phyloP scores from a whole-genome alignment of 148 eudicot species.

The Chenopodium formosanum region DNA sequence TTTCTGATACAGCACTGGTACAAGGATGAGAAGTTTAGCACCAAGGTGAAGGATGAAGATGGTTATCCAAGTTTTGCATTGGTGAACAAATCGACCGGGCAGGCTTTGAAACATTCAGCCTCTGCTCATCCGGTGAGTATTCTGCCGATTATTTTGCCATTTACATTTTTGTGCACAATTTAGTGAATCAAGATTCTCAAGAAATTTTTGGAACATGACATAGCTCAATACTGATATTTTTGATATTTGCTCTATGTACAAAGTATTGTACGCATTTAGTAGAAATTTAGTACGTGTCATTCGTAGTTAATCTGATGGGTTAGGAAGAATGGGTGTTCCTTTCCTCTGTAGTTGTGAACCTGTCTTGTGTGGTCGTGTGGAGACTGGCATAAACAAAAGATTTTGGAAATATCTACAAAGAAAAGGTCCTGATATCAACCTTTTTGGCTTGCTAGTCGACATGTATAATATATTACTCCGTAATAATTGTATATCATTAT shows the following conservation, averaged over 20 bases:
- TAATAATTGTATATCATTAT: not conserved
- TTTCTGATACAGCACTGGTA: slow-evolving; percentile 58
- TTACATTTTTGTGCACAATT: not conserved
- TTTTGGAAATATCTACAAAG: not conserved
- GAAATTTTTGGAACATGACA: not conserved
- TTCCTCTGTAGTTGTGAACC: not conserved
- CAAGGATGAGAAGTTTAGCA: slow-evolving; percentile 75
- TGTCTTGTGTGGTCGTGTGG: not conserved
- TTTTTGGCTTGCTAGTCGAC: not conserved
- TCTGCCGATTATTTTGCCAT: not conserved
- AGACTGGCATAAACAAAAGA: not conserved
- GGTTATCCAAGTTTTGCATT: slow-evolving; percentile 73
- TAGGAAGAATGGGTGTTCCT: not conserved
- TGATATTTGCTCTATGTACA: not conserved
- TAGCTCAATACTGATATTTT: not conserved
- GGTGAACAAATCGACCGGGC: slow-evolving; percentile 74
- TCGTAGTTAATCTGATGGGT: not conserved
- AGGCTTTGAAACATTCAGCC: slow-evolving; percentile 74
- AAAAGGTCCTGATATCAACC: not conserved
- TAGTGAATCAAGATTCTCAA: not conserved
- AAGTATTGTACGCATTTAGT: no score
- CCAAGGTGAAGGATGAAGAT: slow-evolving; percentile 76
- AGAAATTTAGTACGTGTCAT: not conserved
- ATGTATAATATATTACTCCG: not conserved
- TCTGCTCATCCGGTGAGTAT: slow-evolving; percentile 70